Conservation (phyloP, 306 rosid species). For the Gastrolobium bilobum region DNA sequence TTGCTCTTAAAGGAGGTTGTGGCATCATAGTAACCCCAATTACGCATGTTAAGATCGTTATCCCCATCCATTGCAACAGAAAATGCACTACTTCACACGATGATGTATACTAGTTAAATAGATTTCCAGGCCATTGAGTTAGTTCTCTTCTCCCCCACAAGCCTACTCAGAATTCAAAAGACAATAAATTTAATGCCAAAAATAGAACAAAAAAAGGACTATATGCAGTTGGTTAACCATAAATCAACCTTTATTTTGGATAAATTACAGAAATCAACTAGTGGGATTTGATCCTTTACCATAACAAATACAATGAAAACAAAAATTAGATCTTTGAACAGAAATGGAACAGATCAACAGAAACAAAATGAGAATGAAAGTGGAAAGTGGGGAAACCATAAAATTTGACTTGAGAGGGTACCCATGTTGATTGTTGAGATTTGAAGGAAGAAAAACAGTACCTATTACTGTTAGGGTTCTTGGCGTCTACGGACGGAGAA, state of each 20-base stretch:
- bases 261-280: conserved; percentile 38
- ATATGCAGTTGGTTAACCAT: not conserved
- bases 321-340: conserved; percentile 52
- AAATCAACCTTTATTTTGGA: no score
- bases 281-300: conserved; percentile 47
- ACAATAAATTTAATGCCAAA: no score
- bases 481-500: conserved; percentile 55
- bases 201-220: conserved; percentile 12
- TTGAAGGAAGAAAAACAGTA: conserved; percentile 47
- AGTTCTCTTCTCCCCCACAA: not conserved
- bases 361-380: conserved; percentile 40
- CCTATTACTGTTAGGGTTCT: conserved; percentile 59
- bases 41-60: conserved; percentile 86
- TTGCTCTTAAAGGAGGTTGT: conserved; percentile 71
- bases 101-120: conserved; percentile 40
- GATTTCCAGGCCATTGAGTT: conserved; percentile 30
- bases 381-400: not conserved
- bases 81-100: conserved; percentile 37
- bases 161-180: no score
- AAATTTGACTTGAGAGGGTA: not conserved
- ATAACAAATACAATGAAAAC: not conserved
- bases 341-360: conserved; percentile 39
- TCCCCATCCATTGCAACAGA: conserved; percentile 81
- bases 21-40: conserved; percentile 97
- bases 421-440: conserved; percentile 2